Evolutionary conservation across 2,329 filamentous ascomycete species (phyloP).

Genomic region (Blastomyces percursus): DNA sequence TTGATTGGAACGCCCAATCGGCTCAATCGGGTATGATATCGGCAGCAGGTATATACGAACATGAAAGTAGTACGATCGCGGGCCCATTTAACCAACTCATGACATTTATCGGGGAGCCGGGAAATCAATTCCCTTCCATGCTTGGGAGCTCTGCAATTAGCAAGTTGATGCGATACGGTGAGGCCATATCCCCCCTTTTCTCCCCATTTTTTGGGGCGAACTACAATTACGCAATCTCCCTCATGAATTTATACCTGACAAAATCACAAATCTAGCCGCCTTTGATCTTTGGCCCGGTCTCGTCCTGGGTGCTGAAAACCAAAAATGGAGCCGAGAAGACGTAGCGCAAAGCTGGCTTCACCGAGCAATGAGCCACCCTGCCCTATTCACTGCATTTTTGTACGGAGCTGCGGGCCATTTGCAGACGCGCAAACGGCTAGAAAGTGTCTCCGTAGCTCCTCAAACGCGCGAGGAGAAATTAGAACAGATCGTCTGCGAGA

Average conservation of each 20-base stretch:
- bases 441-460: constrained; percentile 8
- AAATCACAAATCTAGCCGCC: constrained; percentile 5
- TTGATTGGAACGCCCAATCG: not conserved
- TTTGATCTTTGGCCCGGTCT: constrained; percentile 17
- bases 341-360: constrained; percentile 14
- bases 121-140: constrained; percentile 12
- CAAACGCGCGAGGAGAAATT: constrained; percentile 15
- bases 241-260: not conserved
- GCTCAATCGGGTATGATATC: not conserved
- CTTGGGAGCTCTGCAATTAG: constrained; percentile 12
- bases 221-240: not conserved
- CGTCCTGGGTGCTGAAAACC: constrained; percentile 10
- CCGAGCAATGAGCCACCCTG: constrained; percentile 12
- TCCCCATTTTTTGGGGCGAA: not conserved
- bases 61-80: not conserved
- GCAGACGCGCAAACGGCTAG: constrained; percentile 14
- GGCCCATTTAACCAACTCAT: constrained; percentile 14
- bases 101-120: constrained; percentile 10
- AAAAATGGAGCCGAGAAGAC: constrained; percentile 12
- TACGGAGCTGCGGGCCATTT: constrained; percentile 16
- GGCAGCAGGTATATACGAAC: not conserved
- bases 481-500: constrained; percentile 15
- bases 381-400: constrained; percentile 14
- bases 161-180: constrained; percentile 16
- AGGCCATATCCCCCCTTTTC: not conserved